A percentile compares a stretch with the other conserved stretches of the same genome.
Conservation (phyloP, 2,329 filamentous ascomycete genomes). For the Arthroderma sp. region DNA sequence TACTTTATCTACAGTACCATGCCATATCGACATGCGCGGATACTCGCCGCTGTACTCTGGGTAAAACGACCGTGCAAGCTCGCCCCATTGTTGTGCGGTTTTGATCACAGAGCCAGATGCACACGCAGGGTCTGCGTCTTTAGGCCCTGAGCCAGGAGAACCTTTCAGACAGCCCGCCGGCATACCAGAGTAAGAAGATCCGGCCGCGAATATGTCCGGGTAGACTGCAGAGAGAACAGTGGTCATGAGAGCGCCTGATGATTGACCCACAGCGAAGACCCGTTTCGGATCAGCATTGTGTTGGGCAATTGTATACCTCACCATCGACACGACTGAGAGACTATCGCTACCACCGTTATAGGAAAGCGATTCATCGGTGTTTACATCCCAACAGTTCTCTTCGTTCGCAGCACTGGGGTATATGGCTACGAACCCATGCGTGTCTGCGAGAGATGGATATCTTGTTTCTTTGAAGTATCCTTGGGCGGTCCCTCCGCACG, state of each 20-base stretch:
- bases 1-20: constrained; percentile 23
- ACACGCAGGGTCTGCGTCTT: constrained; percentile 34
- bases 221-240: constrained; percentile 40
- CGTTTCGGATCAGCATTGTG: constrained; percentile 40
- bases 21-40: constrained; percentile 24
- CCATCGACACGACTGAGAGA: constrained; percentile 47
- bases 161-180: constrained; percentile 40
- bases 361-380: constrained; percentile 36
- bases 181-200: constrained; percentile 40
- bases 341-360: constrained; percentile 47
- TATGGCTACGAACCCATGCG: constrained; percentile 32
- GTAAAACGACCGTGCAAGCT: constrained; percentile 22
- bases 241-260: constrained; percentile 46
- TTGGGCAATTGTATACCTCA: constrained; percentile 39
- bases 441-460: constrained; percentile 39
- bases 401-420: constrained; percentile 40
- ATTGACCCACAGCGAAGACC: constrained; percentile 44
- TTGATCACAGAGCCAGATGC: constrained; percentile 35
- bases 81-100: constrained; percentile 28
- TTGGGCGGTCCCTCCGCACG: constrained; percentile 29
- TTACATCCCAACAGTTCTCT: constrained; percentile 45
- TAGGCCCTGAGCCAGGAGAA: constrained; percentile 26
- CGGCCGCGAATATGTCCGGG: constrained; percentile 41
- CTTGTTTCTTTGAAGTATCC: constrained; percentile 37
- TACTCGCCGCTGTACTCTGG: constrained; percentile 24